Percentiles rank a stretch among this genome's conserved stretches.
Evolutionary conservation across 192 early-diverging fungal species (phyloP).

Genomic region (Linnemannia hyalina): DNA sequence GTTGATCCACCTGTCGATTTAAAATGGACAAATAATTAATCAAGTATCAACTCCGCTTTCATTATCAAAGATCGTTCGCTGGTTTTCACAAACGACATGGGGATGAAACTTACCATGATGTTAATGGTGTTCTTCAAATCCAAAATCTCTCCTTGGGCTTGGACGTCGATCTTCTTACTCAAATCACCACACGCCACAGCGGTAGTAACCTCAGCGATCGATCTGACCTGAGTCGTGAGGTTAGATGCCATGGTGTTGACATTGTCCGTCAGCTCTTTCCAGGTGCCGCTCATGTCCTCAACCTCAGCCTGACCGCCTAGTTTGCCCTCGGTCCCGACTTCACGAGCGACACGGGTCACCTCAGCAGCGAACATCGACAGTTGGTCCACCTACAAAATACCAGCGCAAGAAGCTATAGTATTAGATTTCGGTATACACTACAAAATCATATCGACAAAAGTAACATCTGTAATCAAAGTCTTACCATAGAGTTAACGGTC

Average conservation of each 20-base stretch:
- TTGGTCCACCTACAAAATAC: constrained; percentile 49
- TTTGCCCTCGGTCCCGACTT: constrained; percentile 77
- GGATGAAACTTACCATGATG: constrained; percentile 36
- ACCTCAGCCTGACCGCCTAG: constrained; percentile 74
- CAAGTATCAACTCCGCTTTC: too few relatives aligned
- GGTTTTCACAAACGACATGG: too few relatives aligned
- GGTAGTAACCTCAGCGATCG: constrained; percentile 75
- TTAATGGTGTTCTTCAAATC: constrained; percentile 68
- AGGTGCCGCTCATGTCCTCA: constrained; percentile 70
- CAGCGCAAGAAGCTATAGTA: too few relatives aligned
- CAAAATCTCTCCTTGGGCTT: constrained; percentile 66
- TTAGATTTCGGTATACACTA: too few relatives aligned
- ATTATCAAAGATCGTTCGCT: too few relatives aligned
- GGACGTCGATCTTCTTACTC: constrained; percentile 61
- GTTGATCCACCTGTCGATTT: not conserved
- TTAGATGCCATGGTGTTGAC: constrained; percentile 80
- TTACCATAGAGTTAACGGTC: constrained; percentile 75
- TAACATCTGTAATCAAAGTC: too few relatives aligned
- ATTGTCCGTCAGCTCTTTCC: constrained; percentile 76
- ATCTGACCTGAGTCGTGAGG: constrained; percentile 74
- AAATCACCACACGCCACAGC: constrained; percentile 75
- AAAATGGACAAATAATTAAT: not conserved
- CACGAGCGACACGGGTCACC: constrained; percentile 69
- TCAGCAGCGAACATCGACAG: constrained; percentile 56
- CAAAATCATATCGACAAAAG: too few relatives aligned